Percentiles rank a stretch among this genome's conserved stretches.
These are phyloP conservation scores for Backusella westeae DNA, from an alignment of 192 early-diverging fungal genomes.

Conservation along the genomic window DNA sequence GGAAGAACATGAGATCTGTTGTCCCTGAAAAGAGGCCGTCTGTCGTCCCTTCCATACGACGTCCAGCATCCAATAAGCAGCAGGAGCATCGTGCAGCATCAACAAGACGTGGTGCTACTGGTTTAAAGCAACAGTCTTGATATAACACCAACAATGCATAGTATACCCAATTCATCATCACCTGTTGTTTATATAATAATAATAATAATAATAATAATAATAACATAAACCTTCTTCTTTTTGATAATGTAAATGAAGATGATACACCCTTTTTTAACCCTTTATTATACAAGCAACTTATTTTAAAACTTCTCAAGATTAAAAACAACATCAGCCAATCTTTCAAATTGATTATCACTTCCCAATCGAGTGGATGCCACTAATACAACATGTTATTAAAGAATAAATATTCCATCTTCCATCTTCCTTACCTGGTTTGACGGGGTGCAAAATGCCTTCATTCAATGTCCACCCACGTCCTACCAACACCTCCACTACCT, in stretches of 20 bases:
- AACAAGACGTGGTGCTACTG: not conserved
- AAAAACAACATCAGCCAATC: slow-evolving; percentile 4
- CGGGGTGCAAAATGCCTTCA: not conserved
- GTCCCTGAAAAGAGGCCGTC: not conserved
- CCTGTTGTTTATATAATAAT: not conserved
- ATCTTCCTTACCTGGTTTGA: slow-evolving; percentile 3
- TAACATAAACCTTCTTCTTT: not conserved
- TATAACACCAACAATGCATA: not conserved
- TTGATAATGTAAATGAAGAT: not conserved
- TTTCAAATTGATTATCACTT: slow-evolving; percentile 4
- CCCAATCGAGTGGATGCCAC: not conserved
- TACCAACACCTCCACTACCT: not conserved
- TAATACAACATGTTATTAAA: not conserved
- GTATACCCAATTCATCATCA: not conserved
- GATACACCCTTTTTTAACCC: not conserved
- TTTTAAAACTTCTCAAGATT: slow-evolving; percentile 8
- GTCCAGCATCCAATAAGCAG: not conserved
- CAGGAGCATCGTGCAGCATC: not conserved
- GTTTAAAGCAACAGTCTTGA: not conserved
- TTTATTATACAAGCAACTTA: not conserved
- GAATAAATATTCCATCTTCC: not conserved
- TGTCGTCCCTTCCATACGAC: not conserved
- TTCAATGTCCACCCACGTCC: not conserved
- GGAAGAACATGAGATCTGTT: not conserved
- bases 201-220: not conserved